Evolutionary conservation across 1,139 yeast genomes (phyloP).

Genomic region (Magnusiomyces suaveolens): DNA sequence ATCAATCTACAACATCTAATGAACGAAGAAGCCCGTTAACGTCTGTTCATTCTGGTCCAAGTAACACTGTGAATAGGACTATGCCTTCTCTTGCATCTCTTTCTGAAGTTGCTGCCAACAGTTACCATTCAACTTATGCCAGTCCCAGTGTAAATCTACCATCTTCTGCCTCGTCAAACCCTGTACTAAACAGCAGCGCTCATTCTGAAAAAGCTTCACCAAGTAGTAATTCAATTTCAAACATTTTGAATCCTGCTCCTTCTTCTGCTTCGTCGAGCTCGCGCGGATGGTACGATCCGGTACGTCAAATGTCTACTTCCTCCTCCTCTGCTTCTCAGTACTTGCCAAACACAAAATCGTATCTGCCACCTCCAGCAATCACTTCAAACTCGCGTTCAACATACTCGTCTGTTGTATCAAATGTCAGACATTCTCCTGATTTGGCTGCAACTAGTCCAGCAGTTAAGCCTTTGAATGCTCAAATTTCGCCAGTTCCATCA

Average conservation of each 20-base stretch:
- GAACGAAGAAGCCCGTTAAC: slow-evolving; percentile 1
- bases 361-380: slow-evolving; percentile 3
- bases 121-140: slow-evolving; percentile 6
- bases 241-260: slow-evolving; percentile 4
- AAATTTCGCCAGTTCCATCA: not conserved
- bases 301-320: slow-evolving; percentile 1
- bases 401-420: not conserved
- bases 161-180: not conserved
- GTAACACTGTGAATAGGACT: not conserved
- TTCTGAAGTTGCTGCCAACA: slow-evolving; percentile 8
- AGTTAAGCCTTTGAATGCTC: not conserved
- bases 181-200: not conserved
- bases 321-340: not conserved
- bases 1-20: not conserved
- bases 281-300: slow-evolving; percentile 4
- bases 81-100: slow-evolving; percentile 4
- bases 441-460: not conserved
- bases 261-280: not conserved
- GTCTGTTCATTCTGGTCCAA: not conserved
- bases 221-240: slow-evolving; percentile 4
- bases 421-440: slow-evolving; percentile 1
- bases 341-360: slow-evolving; percentile 3
- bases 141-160: not conserved
- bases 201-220: not conserved
- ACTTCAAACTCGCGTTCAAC: slow-evolving; percentile 2